Conservation (phyloP, 2,329 filamentous ascomycete species). For the Cordyceps pruinosa region DNA sequence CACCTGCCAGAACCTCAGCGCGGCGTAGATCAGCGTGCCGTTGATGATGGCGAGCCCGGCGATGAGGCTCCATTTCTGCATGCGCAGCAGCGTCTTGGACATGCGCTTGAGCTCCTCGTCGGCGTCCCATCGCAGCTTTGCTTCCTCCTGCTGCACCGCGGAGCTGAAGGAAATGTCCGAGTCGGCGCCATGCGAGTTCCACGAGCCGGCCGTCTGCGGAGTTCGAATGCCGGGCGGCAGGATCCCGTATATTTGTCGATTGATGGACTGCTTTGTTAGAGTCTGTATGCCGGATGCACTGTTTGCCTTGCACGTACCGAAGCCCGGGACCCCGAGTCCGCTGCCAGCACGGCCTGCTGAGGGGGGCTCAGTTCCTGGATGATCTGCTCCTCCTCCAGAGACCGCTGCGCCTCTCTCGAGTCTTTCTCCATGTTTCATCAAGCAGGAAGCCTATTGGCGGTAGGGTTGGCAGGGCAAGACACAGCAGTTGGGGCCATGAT, state of each 20-base stretch:
- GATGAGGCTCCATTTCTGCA: constrained; percentile 35
- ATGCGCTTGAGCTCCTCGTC: constrained; percentile 33
- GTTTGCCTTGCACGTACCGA: constrained; percentile 21
- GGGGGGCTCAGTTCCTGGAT: constrained; percentile 14
- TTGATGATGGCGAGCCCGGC: constrained; percentile 29
- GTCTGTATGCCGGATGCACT: no score
- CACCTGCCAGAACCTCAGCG: constrained; percentile 31
- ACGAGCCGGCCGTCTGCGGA: constrained; percentile 26
- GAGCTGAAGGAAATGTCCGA: constrained; percentile 31
- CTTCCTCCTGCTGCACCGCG: constrained; percentile 31
- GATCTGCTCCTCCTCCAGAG: constrained; percentile 5
- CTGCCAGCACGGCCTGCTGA: not conserved
- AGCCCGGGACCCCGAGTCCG: constrained; percentile 20
- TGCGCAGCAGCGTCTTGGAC: constrained; percentile 29
- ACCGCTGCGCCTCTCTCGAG: not conserved
- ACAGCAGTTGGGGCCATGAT: not conserved
- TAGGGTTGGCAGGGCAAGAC: not conserved
- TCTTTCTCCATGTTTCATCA: not conserved
- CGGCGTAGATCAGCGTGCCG: constrained; percentile 29
- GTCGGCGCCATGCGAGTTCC: constrained; percentile 26
- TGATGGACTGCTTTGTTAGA: constrained; percentile 25
- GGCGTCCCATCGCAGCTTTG: constrained; percentile 33
- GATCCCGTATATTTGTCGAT: constrained; percentile 25
- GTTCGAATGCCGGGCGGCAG: constrained; percentile 26
- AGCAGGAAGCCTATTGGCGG: not conserved